Evolutionary conservation across 176 grass and related monocot genomes (phyloP).

Genomic region (Zoysia japonica): DNA sequence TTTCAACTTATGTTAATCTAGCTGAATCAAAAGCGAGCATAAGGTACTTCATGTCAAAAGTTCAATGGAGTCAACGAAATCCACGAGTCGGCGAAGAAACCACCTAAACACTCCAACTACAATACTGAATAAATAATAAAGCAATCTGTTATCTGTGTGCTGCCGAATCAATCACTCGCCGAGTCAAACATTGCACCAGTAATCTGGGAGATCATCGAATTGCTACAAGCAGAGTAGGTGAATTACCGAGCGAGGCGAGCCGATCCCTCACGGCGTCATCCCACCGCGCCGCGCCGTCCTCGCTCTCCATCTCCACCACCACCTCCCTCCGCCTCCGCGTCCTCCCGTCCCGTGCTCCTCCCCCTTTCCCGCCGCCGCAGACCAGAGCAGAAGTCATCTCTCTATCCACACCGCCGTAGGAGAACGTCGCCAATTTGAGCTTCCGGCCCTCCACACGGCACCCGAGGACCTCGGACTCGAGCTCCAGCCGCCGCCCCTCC

Average conservation of each 20-base stretch:
- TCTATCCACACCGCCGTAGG: neutral
- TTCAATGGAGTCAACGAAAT: conserved; percentile 39
- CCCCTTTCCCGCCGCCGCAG: conserved; percentile 25
- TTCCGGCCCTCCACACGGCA: conserved; percentile 46
- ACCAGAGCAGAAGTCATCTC: conserved; percentile 9
- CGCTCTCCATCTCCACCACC: conserved; percentile 62
- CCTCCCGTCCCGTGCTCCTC: conserved; percentile 25
- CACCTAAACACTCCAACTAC: conserved; percentile 5
- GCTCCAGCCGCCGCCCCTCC: conserved; percentile 41
- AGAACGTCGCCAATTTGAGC: conserved; percentile 54
- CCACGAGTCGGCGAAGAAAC: conserved; percentile 11
- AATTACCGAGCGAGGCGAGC: conserved; percentile 61
- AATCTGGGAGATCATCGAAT: conserved; percentile 24
- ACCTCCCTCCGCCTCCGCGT: conserved; percentile 44
- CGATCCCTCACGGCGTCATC: conserved; percentile 55
- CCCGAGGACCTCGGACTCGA: conserved; percentile 72
- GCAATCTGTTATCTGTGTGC: neutral
- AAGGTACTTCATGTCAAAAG: neutral
- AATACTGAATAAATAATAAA: conserved; percentile 11
- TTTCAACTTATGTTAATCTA: neutral
- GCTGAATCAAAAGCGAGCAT: neutral
- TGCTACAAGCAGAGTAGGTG: conserved; percentile 16
- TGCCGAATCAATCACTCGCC: conserved; percentile 26
- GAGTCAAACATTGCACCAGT: neutral
- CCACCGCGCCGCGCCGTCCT: conserved; percentile 61